phyloP scores from a whole-genome alignment of 768 basidiomycete genomes.

The Calvatia gigantea region DNA sequence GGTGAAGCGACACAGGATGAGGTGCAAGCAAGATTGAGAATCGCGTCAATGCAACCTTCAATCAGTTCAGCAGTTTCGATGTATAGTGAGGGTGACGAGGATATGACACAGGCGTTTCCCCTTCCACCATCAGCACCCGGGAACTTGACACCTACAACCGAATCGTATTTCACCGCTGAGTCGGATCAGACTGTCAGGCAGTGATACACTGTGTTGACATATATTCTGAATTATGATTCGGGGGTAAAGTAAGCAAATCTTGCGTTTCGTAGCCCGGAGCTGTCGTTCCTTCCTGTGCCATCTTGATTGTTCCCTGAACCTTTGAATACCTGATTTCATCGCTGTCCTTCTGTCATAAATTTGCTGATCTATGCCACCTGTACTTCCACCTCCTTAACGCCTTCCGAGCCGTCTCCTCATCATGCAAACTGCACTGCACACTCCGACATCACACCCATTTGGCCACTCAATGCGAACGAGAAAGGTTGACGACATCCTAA shows the following conservation, averaged over 20 bases:
- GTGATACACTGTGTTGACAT: background rate
- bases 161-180: constrained; percentile 6
- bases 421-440: background rate
- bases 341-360: background rate
- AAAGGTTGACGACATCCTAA: background rate
- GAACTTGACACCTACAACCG: constrained; percentile 4
- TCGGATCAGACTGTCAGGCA: background rate
- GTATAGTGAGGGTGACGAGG: constrained; percentile 31
- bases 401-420: background rate
- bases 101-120: constrained; percentile 36
- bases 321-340: background rate
- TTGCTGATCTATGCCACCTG: background rate
- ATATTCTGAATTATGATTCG: background rate
- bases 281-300: background rate
- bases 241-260: background rate
- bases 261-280: background rate
- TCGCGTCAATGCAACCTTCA: constrained; percentile 60
- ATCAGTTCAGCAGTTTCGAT: constrained; percentile 29
- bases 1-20: constrained; percentile 35
- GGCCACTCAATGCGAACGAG: background rate
- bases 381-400: background rate
- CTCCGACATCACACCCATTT: background rate
- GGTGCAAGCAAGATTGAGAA: constrained; percentile 46
- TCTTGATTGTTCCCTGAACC: background rate
- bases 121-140: constrained; percentile 29